phyloP scores from a whole-genome alignment of 108 stramenopile genomes.

The Discostella pseudostelligera region DNA sequence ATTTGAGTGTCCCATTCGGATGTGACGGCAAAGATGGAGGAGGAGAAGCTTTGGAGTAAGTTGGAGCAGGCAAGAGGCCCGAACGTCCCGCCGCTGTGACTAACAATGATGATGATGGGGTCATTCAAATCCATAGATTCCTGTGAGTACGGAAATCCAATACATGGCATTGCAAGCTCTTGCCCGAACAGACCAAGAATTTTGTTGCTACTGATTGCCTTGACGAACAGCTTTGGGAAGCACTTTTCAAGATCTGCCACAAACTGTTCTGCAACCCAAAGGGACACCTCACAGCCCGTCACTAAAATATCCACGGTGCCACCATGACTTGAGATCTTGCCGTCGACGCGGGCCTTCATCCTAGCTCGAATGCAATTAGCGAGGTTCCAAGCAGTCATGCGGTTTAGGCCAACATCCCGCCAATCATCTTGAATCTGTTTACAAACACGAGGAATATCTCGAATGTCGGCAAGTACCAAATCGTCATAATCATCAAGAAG shows the following conservation, averaged over 20 bases:
- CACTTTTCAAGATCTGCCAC: slow-evolving; percentile 50
- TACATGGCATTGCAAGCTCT: slow-evolving; percentile 47
- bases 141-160: slow-evolving; percentile 42
- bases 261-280: slow-evolving; percentile 72
- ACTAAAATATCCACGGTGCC: slow-evolving; percentile 52
- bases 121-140: slow-evolving; percentile 47
- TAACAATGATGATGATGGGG: slow-evolving; percentile 53
- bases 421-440: slow-evolving; percentile 45
- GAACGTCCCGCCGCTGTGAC: slow-evolving; percentile 50
- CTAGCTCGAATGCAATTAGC: slow-evolving; percentile 42
- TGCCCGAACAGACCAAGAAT: slow-evolving; percentile 58
- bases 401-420: slow-evolving; percentile 39
- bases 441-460: slow-evolving; percentile 45
- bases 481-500: slow-evolving; percentile 31
- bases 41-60: slow-evolving; percentile 48
- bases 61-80: slow-evolving; percentile 46
- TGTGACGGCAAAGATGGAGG: slow-evolving; percentile 49
- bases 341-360: slow-evolving; percentile 42
- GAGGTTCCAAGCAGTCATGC: slow-evolving; percentile 56
- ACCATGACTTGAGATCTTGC: slow-evolving; percentile 29
- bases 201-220: slow-evolving; percentile 53
- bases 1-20: slow-evolving; percentile 55
- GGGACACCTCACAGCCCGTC: slow-evolving; percentile 57
- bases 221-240: slow-evolving; percentile 55
- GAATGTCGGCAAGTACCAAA: slow-evolving; percentile 45